Conservation (phyloP, 1,139 yeast species). For the Yamadazyma triangularis region DNA sequence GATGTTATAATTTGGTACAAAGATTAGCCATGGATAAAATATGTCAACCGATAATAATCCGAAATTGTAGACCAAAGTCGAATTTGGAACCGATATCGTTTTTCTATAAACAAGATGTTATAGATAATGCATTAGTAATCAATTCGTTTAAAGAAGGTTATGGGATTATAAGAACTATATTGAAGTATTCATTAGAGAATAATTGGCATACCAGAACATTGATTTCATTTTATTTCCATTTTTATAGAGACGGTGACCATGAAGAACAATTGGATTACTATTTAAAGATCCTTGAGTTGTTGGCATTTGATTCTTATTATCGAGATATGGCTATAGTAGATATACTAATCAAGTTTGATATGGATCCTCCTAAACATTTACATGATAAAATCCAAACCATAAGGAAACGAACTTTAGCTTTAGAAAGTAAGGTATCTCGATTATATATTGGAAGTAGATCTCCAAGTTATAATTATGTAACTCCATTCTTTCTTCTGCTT, state of each 20-base stretch:
- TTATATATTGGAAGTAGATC: constrained; percentile 11
- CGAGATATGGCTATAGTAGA: constrained; percentile 8
- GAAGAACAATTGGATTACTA: constrained; percentile 7
- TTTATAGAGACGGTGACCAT: not conserved
- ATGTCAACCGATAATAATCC: constrained; percentile 4
- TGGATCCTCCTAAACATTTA: constrained; percentile 4
- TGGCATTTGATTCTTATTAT: constrained; percentile 15
- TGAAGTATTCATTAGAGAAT: constrained; percentile 2
- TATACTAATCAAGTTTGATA: constrained; percentile 14
- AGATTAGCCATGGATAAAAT: constrained; percentile 4
- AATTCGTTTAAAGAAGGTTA: constrained; percentile 12
- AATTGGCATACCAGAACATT: constrained; percentile 13
- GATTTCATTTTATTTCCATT: constrained; percentile 11
- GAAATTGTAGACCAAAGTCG: constrained; percentile 1
- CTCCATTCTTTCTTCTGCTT: constrained; percentile 7
- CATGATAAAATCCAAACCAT: constrained; percentile 7
- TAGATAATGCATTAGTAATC: constrained; percentile 7
- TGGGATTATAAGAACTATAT: constrained; percentile 8
- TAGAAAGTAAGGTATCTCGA: constrained; percentile 13
- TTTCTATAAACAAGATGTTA: constrained; percentile 7
- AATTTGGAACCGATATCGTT: constrained; percentile 7
- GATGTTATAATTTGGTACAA: constrained; percentile 1
- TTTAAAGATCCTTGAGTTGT: constrained; percentile 15
- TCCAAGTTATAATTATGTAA: not conserved
- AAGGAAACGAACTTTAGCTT: constrained; percentile 12